These are phyloP conservation scores for Cyclotella sp. DNA, from an alignment of 108 stramenopile species.

Conservation along the genomic window DNA sequence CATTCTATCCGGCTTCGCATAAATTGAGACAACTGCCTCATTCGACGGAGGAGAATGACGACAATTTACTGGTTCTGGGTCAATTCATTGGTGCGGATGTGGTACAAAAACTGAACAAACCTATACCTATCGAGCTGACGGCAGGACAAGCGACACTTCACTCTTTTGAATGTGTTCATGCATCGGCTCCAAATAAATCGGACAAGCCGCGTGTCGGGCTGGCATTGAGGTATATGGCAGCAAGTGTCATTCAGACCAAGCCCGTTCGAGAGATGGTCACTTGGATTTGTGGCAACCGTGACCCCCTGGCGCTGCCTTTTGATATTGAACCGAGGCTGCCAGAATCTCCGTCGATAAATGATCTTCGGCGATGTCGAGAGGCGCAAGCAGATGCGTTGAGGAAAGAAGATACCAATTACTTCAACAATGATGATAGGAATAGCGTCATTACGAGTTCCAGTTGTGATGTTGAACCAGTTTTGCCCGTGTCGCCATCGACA, in stretches of 20 bases:
- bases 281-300: slow-evolving; percentile 18
- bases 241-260: slow-evolving; percentile 33
- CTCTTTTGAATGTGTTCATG: slow-evolving; percentile 36
- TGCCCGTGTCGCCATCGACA: background rate
- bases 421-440: slow-evolving; percentile 6
- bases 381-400: slow-evolving; percentile 32
- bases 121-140: background rate
- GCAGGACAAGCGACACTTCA: slow-evolving; percentile 22
- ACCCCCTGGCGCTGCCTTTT: slow-evolving; percentile 3
- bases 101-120: slow-evolving; percentile 6
- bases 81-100: slow-evolving; percentile 32
- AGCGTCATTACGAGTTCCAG: background rate
- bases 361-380: slow-evolving; percentile 25
- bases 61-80: slow-evolving; percentile 45
- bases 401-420: slow-evolving; percentile 49
- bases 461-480: background rate
- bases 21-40: slow-evolving; percentile 38
- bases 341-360: slow-evolving; percentile 6
- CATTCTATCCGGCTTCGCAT: slow-evolving; percentile 46
- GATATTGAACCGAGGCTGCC: slow-evolving; percentile 43
- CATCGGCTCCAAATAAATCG: slow-evolving; percentile 40
- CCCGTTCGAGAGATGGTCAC: slow-evolving; percentile 41
- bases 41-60: slow-evolving; percentile 9
- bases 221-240: slow-evolving; percentile 45
- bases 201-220: slow-evolving; percentile 37